phyloP scores from a whole-genome alignment of 495 filamentous ascomycete species.

The Aspergillus indologenus region DNA sequence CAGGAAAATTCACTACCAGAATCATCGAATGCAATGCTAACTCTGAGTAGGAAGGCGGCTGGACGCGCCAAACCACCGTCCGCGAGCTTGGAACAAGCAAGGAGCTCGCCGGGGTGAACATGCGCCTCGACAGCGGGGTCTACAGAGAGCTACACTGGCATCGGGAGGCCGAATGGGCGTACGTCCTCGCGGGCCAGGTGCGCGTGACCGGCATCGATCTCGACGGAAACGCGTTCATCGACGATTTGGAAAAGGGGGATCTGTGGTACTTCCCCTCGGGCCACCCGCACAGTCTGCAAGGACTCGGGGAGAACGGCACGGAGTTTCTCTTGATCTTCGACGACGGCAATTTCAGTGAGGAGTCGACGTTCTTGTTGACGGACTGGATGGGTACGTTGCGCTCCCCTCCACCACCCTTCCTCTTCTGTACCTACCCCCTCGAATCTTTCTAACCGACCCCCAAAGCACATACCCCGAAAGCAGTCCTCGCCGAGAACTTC shows the following conservation, averaged over 20 bases:
- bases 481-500: conserved; percentile 65
- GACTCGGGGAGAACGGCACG: conserved; percentile 60
- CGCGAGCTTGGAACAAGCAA: conserved; percentile 56
- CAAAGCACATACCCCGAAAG: conserved; percentile 57
- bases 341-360: conserved; percentile 64
- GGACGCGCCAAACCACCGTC: conserved; percentile 65
- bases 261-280: conserved; percentile 76
- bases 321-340: conserved; percentile 73
- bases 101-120: conserved; percentile 64
- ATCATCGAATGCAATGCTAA: not conserved
- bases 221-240: conserved; percentile 65
- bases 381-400: conserved; percentile 58
- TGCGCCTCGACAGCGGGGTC: conserved; percentile 64
- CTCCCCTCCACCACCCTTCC: not conserved
- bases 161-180: conserved; percentile 69
- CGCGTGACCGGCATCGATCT: conserved; percentile 64
- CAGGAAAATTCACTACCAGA: not conserved
- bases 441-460: conserved; percentile 1
- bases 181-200: conserved; percentile 57
- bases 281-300: conserved; percentile 67
- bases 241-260: conserved; percentile 66
- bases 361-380: conserved; percentile 64
- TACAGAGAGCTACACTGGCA: conserved; percentile 75
- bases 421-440: not conserved
- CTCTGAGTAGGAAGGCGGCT: conserved; percentile 56